Evolutionary conservation across 805 yeast species (phyloP), one percentile per base, ranked within the genome.

Genomic region (Yarrowia sp.): DNA sequence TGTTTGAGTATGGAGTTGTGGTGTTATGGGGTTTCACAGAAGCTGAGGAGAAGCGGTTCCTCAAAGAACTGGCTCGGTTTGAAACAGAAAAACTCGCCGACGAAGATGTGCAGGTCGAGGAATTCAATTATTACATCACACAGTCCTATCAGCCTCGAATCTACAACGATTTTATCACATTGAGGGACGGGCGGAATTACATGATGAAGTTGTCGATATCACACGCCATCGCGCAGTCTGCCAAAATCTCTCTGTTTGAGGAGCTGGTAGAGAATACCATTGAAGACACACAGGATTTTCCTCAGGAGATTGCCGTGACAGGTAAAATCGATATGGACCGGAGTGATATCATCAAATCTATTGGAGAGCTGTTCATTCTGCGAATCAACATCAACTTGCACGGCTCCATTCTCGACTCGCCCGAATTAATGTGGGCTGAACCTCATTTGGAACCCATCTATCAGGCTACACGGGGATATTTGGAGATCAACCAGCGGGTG

Each of bases 391-490:
- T 78, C 68, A 79, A 79, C 65, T 68, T 79, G 65, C 82, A 79
- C 61, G 82, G 82, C 17, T 77, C 81, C 15, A 96, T 95, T 32
- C 79, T 95, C 67, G 99, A 95, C 74, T 90, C 97, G 1, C 99
- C 99, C 1, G 99, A 95, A 75, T 84, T 95, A 66, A 92, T 95
- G 97, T 95, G 99, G 99, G 86, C 98, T 0, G 98, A 95, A 74
- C 99, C 99, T 1, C 97, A 92, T 72, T 80, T 95, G 67, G 99
- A 95, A 74, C 99, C 99, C 1, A 92, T 93, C 63, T 95, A 95
- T 76, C 98, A 92, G 75, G 98, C 98, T 0, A 92, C 96, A 1
- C 84, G 98, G 74, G 97, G 98, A 0, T 93, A 93, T 75, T 76
- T 95, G 67, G 99, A 95, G 73, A 95, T 95, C 70, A 92, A 92